Percentiles rank a stretch among this genome's conserved stretches.
Evolutionary conservation across 345 rosid genomes (phyloP).

Genomic region (Fremontodendron californicum): DNA sequence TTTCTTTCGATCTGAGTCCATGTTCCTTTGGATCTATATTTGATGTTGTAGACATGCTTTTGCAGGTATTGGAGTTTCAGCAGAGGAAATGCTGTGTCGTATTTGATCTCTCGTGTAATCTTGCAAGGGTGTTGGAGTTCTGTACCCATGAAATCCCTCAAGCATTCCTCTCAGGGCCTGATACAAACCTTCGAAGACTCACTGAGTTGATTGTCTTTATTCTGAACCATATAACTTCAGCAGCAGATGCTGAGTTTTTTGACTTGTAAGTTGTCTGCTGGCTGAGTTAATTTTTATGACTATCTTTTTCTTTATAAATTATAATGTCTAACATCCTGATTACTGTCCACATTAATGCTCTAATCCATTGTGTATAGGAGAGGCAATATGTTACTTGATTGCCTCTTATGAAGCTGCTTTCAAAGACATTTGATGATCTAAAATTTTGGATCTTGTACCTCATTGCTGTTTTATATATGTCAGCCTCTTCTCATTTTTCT

Average conservation of each 20-base stretch:
- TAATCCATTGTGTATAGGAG: background rate
- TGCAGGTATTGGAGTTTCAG: constrained; percentile 77
- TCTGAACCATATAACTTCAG: constrained; percentile 76
- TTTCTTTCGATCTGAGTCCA: constrained; percentile 3
- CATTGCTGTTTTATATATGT: background rate
- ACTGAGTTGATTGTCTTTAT: constrained; percentile 80
- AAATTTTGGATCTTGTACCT: background rate
- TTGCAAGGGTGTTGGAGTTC: constrained; percentile 88
- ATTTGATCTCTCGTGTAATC: constrained; percentile 93
- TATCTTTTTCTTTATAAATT: background rate
- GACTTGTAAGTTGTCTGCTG: constrained; percentile 58
- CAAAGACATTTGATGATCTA: background rate
- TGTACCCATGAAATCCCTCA: constrained; percentile 79
- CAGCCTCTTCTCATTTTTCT: background rate
- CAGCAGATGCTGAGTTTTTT: constrained; percentile 84
- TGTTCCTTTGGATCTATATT: background rate
- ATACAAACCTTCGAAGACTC: constrained; percentile 86
- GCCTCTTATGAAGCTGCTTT: constrained; percentile 5
- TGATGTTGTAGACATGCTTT: constrained; percentile 11
- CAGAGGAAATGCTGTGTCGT: constrained; percentile 79
- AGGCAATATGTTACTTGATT: background rate
- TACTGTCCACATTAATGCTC: background rate
- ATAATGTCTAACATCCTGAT: background rate
- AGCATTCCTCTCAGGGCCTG: constrained; percentile 73
- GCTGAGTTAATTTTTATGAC: background rate